Base-by-base conservation (phyloP, 2,329 filamentous ascomycete genomes). In the Stenocarpella maydis region DNA sequence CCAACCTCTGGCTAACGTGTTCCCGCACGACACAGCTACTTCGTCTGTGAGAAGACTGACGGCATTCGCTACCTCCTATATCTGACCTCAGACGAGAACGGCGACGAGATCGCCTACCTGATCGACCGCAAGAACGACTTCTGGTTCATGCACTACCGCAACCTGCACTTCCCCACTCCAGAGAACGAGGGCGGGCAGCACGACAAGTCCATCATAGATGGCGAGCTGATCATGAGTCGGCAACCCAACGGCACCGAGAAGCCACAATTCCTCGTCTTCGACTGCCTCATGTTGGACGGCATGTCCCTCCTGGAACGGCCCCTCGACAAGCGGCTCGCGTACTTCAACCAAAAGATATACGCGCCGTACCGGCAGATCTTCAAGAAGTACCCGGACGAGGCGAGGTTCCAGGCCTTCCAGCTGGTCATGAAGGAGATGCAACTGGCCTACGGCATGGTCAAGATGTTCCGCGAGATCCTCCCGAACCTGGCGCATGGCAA, bases 101-200 rank as follows among this genome's bases (percentile, higher is more conserved):
- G 83, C 66, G 74, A 78, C 60, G 94, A 97, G 78, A 87, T 91
- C 28, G 92, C 96, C 77, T 98, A 97, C 82, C 86, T 99, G 68
- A 97, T 99, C 81, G 95, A 99, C 82, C 94, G 96, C 77, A 97
- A 95, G 82, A 98, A 99, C 82, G 94, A 98, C 79, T 99, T 96
- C 84, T 97, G 95, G 88, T 94, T 87, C 77, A 89, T 98, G 71
- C 87, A 88, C 37, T 85, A 87, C 71, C 83, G 83, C 65, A 86
- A 83, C 68, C 86, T 98, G 28, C 94, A 97, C 79, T 95, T 98
- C 74, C 96, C 96, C 0, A 83, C 91, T 26, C 88, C 88, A 45
- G 83, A 87, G 52, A 87, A 92, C 73, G 86, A 88, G 14, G 81
- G 84, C 52, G 85, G 84, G 17, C 98, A 93, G 78, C 94, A 98